Evolutionary conservation across 1,284 basidiomycete species (phyloP).

Genomic region (Pseudozyma sp.): DNA sequence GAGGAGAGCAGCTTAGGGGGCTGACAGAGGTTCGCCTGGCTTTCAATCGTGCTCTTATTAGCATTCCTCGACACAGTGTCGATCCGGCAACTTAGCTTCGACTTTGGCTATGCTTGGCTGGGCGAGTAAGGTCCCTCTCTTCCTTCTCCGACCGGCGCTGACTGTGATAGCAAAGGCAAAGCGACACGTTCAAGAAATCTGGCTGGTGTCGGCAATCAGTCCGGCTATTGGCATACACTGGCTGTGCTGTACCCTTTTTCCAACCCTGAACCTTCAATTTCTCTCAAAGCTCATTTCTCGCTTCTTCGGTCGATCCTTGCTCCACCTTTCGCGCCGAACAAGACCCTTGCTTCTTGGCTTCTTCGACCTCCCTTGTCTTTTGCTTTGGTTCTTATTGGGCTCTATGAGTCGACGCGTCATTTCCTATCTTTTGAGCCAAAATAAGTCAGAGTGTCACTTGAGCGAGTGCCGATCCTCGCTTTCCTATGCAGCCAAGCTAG

Average conservation of each 20-base stretch:
- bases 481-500: too few species aligned
- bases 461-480: not conserved
- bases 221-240: constrained; percentile 15
- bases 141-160: not conserved
- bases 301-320: not conserved
- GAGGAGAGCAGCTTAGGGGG: not conserved
- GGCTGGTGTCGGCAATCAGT: constrained; percentile 27
- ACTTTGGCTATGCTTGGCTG: too few species aligned
- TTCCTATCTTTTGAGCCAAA: not conserved
- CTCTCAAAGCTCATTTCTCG: not conserved
- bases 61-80: constrained; percentile 9
- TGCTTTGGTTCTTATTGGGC: too few species aligned
- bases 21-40: not conserved
- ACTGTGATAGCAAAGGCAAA: not conserved
- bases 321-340: not conserved
- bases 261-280: not conserved
- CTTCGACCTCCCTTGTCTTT: not conserved
- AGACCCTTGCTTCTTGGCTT: not conserved
- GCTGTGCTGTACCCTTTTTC: constrained; percentile 1
- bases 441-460: not conserved
- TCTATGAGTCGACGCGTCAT: constrained; percentile 10
- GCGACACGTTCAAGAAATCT: not conserved
- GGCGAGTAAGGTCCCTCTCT: constrained; percentile 3
- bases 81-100: constrained; percentile 11
- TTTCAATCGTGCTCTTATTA: not conserved